Conservation (phyloP, 1,139 yeast genomes). For the Arxiozyma heterogenica region DNA sequence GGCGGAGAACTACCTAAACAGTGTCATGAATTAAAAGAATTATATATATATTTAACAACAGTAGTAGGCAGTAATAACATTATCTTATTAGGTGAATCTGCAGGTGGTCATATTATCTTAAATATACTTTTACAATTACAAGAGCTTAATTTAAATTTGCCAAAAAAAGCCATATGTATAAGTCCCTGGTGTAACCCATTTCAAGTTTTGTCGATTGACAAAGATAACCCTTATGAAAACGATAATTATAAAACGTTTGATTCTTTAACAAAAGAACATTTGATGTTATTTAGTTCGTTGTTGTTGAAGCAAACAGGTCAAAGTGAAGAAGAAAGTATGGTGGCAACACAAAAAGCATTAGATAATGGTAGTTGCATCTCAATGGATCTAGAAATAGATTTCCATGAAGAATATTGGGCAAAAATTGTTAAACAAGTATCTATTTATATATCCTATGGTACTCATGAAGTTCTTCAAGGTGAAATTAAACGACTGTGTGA, state of each 20-base stretch:
- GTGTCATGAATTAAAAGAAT: conserved; percentile 11
- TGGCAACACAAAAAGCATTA: background rate
- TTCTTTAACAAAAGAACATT: conserved; percentile 13
- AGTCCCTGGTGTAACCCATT: conserved; percentile 27
- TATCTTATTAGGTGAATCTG: conserved; percentile 22
- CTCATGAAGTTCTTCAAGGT: conserved; percentile 16
- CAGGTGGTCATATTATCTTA: conserved; percentile 22
- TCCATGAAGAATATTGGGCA: conserved; percentile 14
- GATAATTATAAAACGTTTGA: conserved; percentile 8
- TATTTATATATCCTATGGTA: conserved; percentile 17
- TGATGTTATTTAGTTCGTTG: conserved; percentile 11
- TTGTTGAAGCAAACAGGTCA: conserved; percentile 4
- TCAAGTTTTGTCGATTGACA: background rate
- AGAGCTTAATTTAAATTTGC: conserved; percentile 8
- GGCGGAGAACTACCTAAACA: conserved; percentile 11
- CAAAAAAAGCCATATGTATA: conserved; percentile 16
- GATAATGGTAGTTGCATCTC: background rate
- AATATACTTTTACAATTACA: conserved; percentile 12
- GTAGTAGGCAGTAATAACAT: conserved; percentile 11
- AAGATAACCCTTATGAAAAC: conserved; percentile 1
- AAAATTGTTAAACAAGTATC: conserved; percentile 10
- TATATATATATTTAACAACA: conserved; percentile 10
- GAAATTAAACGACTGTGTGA: conserved; percentile 14
- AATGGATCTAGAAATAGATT: conserved; percentile 17
- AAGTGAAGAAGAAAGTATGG: background rate